These are phyloP conservation scores for Fistulifera solaris DNA, from an alignment of 108 stramenopile species.

Conservation along the genomic window DNA sequence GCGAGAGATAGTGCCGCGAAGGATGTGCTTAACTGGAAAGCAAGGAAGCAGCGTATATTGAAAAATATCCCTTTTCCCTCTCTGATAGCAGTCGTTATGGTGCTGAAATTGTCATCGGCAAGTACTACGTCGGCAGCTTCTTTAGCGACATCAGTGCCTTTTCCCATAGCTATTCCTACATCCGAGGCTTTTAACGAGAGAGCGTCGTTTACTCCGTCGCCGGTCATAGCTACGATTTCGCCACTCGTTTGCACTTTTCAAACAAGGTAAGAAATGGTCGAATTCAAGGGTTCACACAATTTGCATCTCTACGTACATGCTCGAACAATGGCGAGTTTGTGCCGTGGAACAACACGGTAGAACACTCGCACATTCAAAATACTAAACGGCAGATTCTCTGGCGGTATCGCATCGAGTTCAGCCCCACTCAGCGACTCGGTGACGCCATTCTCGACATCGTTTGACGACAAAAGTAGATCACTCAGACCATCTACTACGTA, in stretches of 20 bases:
- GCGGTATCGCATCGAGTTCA: constrained; percentile 72
- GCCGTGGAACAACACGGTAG: constrained; percentile 89
- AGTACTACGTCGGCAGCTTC: constrained; percentile 94
- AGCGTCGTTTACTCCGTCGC: constrained; percentile 87
- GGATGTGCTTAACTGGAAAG: constrained; percentile 92
- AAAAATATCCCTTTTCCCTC: constrained; percentile 97
- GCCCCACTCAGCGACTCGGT: constrained; percentile 49
- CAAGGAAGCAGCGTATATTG: constrained; percentile 96
- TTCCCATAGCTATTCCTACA: constrained; percentile 98
- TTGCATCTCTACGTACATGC: constrained; percentile 42
- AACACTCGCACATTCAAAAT: constrained; percentile 83
- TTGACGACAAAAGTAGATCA: constrained; percentile 17
- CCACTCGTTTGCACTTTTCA: constrained; percentile 60
- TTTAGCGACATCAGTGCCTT: constrained; percentile 96
- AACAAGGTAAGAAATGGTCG: no score
- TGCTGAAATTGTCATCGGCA: constrained; percentile 90
- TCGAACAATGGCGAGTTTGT: constrained; percentile 91
- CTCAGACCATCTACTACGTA: constrained; percentile 1
- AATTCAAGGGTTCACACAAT: no score
- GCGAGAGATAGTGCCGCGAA: constrained; percentile 93
- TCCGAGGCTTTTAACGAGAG: constrained; percentile 93
- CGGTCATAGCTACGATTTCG: constrained; percentile 97
- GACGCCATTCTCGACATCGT: constrained; percentile 19
- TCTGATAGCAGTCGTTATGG: constrained; percentile 85
- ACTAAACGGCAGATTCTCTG: constrained; percentile 44